Percentiles rank a stretch among this genome's conserved stretches.
phyloP scores from a whole-genome alignment of 768 basidiomycete genomes.

The Mycena metata region DNA sequence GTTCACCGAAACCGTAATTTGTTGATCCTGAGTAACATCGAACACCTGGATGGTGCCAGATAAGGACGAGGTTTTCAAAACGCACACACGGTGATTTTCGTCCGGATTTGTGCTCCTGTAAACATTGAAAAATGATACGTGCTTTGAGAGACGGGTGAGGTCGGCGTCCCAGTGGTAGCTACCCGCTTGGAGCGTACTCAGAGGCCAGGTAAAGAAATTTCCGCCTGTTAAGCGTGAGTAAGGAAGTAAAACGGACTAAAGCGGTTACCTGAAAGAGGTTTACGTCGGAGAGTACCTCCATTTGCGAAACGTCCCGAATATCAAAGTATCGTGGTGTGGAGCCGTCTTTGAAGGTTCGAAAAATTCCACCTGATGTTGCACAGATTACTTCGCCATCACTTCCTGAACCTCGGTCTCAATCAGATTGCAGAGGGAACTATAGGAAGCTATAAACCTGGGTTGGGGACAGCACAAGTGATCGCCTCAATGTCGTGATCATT shows the following conservation, averaged over 20 bases:
- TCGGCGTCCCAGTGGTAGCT: slow-evolving; percentile 8
- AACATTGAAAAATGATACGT: slow-evolving; percentile 63
- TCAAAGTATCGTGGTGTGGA: slow-evolving; percentile 1
- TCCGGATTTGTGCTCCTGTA: slow-evolving; percentile 68
- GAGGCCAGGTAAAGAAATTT: slow-evolving; percentile 26
- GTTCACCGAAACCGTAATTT: no score
- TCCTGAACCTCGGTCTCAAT: not conserved
- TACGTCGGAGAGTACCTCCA: slow-evolving; percentile 83
- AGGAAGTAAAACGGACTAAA: not conserved
- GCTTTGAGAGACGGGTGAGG: slow-evolving; percentile 20
- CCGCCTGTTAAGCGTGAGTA: slow-evolving; percentile 11
- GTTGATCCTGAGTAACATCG: slow-evolving; percentile 49
- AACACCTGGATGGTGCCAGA: slow-evolving; percentile 83
- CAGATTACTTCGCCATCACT: slow-evolving; percentile 10
- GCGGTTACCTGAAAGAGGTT: slow-evolving; percentile 72
- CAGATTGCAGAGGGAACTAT: no score
- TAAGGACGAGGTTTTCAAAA: slow-evolving; percentile 79
- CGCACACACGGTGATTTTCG: slow-evolving; percentile 76
- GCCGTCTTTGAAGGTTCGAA: not conserved
- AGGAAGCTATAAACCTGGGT: not conserved
- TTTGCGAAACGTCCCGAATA: slow-evolving; percentile 65
- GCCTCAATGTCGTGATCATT: not conserved
- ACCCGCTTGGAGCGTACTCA: slow-evolving; percentile 16
- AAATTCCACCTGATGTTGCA: slow-evolving; percentile 25
- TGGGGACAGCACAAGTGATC: slow-evolving; percentile 14